Conservation (phyloP, 1,284 basidiomycete species). For the Marasmius oreades region DNA sequence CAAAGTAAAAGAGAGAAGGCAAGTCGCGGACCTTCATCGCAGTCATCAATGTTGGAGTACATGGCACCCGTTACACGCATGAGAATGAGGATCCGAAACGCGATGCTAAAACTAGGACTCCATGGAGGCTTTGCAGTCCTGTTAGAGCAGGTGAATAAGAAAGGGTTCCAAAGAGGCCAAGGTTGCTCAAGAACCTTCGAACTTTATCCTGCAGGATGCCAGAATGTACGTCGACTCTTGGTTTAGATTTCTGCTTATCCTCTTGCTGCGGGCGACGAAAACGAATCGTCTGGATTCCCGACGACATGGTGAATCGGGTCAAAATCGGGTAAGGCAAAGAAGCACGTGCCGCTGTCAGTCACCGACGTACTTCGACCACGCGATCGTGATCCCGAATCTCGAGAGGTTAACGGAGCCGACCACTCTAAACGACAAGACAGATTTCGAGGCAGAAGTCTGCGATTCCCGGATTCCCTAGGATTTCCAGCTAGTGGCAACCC, state of each 20-base stretch:
- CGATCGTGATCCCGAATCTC: background rate
- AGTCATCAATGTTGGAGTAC: conserved; percentile 95
- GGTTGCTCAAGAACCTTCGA: conserved; percentile 45
- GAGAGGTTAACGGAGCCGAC: background rate
- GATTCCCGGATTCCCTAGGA: background rate
- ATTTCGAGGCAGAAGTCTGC: background rate
- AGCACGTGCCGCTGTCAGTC: background rate
- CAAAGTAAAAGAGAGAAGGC: background rate
- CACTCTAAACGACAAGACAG: background rate
- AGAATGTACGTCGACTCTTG: conserved; percentile 38
- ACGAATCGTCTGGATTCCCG: conserved; percentile 46
- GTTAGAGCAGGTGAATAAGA: conserved; percentile 11
- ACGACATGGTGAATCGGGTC: conserved; percentile 23
- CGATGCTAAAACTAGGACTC: conserved; percentile 79
- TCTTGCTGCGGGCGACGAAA: conserved; percentile 49
- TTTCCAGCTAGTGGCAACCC: background rate
- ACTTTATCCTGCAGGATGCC: conserved; percentile 77
- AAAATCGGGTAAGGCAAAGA: background rate
- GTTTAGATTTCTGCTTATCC: conserved; percentile 30
- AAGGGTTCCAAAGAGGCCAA: conserved; percentile 2
- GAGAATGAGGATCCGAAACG: conserved; percentile 81
- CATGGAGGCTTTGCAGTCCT: conserved; percentile 75
- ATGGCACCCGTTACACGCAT: conserved; percentile 86
- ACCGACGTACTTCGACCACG: background rate
- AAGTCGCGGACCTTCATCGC: conserved; percentile 81